A percentile compares a stretch with the other conserved stretches of the same genome.
phyloP scores from a whole-genome alignment of 2,329 filamentous ascomycete genomes.

The Fusarium camptoceras region DNA sequence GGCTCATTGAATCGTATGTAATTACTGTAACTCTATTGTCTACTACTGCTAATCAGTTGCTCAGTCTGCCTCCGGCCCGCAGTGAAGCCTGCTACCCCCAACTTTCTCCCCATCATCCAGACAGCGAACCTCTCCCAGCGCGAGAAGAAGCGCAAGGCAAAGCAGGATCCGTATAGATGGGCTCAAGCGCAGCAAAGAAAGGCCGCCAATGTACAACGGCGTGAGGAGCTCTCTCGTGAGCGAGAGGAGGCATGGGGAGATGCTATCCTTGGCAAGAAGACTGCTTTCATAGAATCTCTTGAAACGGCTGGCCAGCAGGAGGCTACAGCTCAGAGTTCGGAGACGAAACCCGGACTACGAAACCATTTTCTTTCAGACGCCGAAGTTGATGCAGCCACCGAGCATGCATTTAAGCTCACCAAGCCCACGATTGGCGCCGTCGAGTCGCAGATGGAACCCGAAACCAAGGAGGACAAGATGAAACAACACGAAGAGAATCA shows the following conservation, averaged over 20 bases:
- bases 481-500: constrained; percentile 67
- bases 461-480: constrained; percentile 51
- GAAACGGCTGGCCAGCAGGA: constrained; percentile 71
- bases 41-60: constrained; percentile 44
- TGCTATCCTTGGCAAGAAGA: constrained; percentile 81
- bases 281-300: constrained; percentile 86
- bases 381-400: constrained; percentile 75
- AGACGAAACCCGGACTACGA: constrained; percentile 60
- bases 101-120: constrained; percentile 70
- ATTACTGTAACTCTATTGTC: background rate
- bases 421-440: constrained; percentile 62
- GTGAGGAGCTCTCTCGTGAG: constrained; percentile 73
- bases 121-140: constrained; percentile 72
- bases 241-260: constrained; percentile 77
- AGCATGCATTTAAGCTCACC: constrained; percentile 75
- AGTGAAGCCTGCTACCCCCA: constrained; percentile 58
- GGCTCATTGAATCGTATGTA: constrained; percentile 70
- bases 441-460: constrained; percentile 56
- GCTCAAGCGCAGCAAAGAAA: constrained; percentile 87
- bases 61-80: constrained; percentile 72
- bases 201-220: constrained; percentile 82
- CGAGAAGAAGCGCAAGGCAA: constrained; percentile 73
- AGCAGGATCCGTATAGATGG: constrained; percentile 84
- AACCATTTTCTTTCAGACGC: constrained; percentile 80
- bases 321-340: constrained; percentile 49